These are phyloP conservation scores for Dittrichia graveolens DNA, from an alignment of 129 eudicot genomes.

Conservation along the genomic window DNA sequence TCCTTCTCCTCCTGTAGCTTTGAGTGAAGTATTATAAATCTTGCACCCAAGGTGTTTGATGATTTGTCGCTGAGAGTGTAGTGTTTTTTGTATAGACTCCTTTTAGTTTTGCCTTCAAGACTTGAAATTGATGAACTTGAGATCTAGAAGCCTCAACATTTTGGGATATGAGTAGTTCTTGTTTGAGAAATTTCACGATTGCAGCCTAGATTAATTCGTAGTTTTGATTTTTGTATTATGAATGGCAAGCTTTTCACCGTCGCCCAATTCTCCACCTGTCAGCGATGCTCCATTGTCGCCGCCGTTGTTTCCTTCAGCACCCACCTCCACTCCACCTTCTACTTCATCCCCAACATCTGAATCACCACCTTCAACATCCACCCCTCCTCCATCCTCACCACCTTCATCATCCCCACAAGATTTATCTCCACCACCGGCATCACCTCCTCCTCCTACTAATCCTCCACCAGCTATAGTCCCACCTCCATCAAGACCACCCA, in stretches of 20 bases:
- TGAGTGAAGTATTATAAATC: conserved; percentile 2
- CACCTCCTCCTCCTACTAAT: conserved; percentile 31
- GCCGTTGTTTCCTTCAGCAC: conserved; percentile 14
- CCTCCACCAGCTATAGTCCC: conserved; percentile 27
- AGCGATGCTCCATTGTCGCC: conserved; percentile 14
- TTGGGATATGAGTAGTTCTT: conserved; percentile 8
- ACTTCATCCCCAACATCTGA: conserved; percentile 26
- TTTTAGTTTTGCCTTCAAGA: neutral
- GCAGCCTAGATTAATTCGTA: neutral
- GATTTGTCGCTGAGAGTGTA: conserved; percentile 34
- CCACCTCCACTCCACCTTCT: conserved; percentile 35
- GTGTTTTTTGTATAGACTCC: neutral
- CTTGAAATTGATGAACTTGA: neutral
- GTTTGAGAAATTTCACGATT: conserved; percentile 14
- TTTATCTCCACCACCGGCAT: conserved; percentile 28
- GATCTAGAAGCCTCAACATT: neutral
- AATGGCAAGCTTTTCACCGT: conserved; percentile 42
- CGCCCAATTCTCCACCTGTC: conserved; percentile 36
- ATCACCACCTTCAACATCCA: conserved; percentile 37
- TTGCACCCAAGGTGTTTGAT: conserved; percentile 31
- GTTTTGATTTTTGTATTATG: conserved; percentile 29
- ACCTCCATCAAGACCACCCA: conserved; percentile 37
- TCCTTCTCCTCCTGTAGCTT: neutral
- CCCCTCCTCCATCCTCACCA: conserved; percentile 34
- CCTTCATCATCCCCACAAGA: conserved; percentile 26